A percentile compares a stretch with the other conserved stretches of the same genome.
Evolutionary conservation across 176 grass and related monocot species (phyloP).

Genomic region (Oryza australiensis): DNA sequence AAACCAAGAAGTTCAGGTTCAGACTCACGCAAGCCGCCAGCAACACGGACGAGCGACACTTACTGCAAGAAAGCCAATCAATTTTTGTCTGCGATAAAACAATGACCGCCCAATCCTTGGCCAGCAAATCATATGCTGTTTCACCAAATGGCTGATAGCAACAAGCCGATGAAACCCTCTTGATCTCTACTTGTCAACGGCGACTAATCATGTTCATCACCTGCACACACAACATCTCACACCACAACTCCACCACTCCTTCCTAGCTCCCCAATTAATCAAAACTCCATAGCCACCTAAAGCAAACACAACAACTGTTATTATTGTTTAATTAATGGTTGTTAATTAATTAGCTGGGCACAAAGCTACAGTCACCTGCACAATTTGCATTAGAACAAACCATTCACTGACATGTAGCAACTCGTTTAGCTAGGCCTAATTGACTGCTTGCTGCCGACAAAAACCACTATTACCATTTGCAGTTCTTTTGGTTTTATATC

Average conservation of each 20-base stretch:
- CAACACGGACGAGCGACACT: background rate
- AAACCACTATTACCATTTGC: background rate
- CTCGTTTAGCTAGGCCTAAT: background rate
- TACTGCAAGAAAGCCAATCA: background rate
- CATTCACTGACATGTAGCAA: background rate
- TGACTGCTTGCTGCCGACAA: background rate
- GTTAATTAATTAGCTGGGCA: background rate
- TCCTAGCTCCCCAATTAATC: slow-evolving; percentile 17
- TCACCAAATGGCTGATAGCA: slow-evolving; percentile 38
- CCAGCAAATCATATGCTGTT: slow-evolving; percentile 37
- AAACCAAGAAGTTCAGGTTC: background rate
- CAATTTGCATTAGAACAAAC: background rate
- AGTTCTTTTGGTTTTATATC: too few species aligned
- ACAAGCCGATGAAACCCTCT: background rate
- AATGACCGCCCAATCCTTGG: slow-evolving; percentile 42
- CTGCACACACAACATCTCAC: background rate
- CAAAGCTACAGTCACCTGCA: background rate
- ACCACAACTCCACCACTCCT: slow-evolving; percentile 30
- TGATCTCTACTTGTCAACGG: slow-evolving; percentile 37
- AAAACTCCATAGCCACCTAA: slow-evolving; percentile 5
- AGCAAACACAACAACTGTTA: background rate
- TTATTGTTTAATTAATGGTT: background rate
- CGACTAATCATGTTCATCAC: slow-evolving; percentile 23
- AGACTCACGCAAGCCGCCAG: slow-evolving; percentile 9
- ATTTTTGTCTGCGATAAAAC: slow-evolving; percentile 14